Evolutionary conservation across 2,329 filamentous ascomycete genomes (phyloP).

Genomic region (Trichophyton rubrum): DNA sequence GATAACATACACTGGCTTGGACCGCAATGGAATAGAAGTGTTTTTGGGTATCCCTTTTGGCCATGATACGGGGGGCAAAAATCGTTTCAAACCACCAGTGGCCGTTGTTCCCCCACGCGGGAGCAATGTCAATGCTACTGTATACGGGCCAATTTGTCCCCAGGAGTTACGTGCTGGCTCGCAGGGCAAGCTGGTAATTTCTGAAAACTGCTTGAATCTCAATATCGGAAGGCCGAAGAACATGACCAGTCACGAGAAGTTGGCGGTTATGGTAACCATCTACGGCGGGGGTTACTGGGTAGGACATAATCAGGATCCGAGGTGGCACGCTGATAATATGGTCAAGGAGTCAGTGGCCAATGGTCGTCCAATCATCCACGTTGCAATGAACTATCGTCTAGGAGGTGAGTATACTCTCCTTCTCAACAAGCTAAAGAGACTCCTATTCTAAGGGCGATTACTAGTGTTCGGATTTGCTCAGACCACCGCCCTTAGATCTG

Average conservation of each 20-base stretch:
- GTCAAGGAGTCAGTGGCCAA: conserved; percentile 31
- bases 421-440: background rate
- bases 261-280: conserved; percentile 61
- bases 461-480: conserved; percentile 55
- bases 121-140: background rate
- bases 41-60: conserved; percentile 1
- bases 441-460: background rate
- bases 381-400: conserved; percentile 66
- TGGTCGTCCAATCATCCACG: conserved; percentile 57
- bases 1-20: conserved; percentile 4
- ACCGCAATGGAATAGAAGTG: conserved; percentile 6
- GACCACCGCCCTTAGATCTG: conserved; percentile 53
- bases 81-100: conserved; percentile 6
- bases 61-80: conserved; percentile 6
- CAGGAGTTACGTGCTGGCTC: background rate
- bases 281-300: conserved; percentile 34
- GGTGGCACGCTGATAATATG: conserved; percentile 20
- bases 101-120: background rate
- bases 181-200: background rate
- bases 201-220: conserved; percentile 53
- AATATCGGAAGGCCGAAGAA: conserved; percentile 48
- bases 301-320: conserved; percentile 6
- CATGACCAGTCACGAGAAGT: conserved; percentile 38
- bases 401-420: conserved; percentile 34
- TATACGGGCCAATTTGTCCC: conserved; percentile 4